These are phyloP conservation scores for Cylindrotheca closterium DNA, from an alignment of 108 stramenopile species.

Conservation along the genomic window DNA sequence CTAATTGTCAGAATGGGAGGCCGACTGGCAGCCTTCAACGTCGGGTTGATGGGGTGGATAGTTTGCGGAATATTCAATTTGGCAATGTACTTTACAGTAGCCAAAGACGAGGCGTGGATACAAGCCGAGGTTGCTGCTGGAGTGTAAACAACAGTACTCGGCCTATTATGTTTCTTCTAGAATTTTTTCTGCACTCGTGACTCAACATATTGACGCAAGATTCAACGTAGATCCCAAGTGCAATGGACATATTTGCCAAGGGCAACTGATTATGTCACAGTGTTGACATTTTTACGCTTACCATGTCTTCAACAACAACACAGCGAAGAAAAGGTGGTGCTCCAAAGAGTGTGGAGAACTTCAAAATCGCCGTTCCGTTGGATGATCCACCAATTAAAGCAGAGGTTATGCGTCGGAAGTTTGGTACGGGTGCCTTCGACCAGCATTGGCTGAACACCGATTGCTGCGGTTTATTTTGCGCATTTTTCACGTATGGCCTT, in stretches of 20 bases:
- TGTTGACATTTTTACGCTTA: no score
- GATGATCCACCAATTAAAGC: slow-evolving; percentile 29
- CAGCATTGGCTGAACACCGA: slow-evolving; percentile 81
- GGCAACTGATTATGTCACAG: no score
- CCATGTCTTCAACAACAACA: slow-evolving; percentile 30
- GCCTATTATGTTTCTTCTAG: no score
- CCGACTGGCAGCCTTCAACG: slow-evolving; percentile 65
- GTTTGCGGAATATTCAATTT: slow-evolving; percentile 73
- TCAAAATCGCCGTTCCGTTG: not conserved
- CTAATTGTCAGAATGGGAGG: slow-evolving; percentile 63
- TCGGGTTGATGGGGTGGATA: slow-evolving; percentile 72
- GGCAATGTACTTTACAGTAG: slow-evolving; percentile 63
- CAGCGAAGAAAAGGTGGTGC: slow-evolving; percentile 32
- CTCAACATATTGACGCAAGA: no score
- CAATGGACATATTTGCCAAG: no score
- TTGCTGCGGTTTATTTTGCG: slow-evolving; percentile 86
- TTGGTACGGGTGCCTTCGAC: slow-evolving; percentile 78
- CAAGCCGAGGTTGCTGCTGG: slow-evolving; percentile 29
- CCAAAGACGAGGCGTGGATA: slow-evolving; percentile 55
- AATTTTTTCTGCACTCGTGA: no score
- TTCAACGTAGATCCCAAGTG: no score
- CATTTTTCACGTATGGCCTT: slow-evolving; percentile 62
- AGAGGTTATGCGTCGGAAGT: slow-evolving; percentile 56
- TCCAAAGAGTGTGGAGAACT: slow-evolving; percentile 18
- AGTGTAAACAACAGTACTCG: no score